phyloP scores from a whole-genome alignment of 306 rosid genomes.

The Aeschynomene evenia region DNA sequence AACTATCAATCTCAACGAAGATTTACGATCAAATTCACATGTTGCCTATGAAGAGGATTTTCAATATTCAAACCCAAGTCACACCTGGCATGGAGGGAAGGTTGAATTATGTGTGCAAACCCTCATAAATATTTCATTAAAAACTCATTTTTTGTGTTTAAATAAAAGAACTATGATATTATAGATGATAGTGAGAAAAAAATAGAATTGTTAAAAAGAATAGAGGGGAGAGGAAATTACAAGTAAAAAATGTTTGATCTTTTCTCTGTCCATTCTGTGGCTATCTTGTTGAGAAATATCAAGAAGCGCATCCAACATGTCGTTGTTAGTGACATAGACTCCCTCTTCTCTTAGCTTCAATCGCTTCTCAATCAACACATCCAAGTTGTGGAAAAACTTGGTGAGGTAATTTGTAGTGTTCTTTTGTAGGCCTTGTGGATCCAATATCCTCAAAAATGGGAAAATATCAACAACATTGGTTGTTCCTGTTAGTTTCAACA shows the following conservation, averaged over 20 bases:
- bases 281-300: constrained; percentile 31
- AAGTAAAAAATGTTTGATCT: constrained; percentile 32
- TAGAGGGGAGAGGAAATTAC: constrained; percentile 9
- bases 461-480: constrained; percentile 49
- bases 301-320: constrained; percentile 48
- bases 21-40: too few relatives aligned
- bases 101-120: too few relatives aligned
- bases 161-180: too few relatives aligned
- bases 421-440: constrained; percentile 40
- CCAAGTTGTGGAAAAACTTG: constrained; percentile 22
- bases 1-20: too few relatives aligned
- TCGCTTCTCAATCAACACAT: constrained; percentile 19
- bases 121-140: too few relatives aligned
- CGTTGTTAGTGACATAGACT: background rate
- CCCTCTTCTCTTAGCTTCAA: constrained; percentile 14
- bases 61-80: too few relatives aligned
- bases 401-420: background rate
- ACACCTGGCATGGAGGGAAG: too few relatives aligned
- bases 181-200: too few relatives aligned
- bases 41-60: too few relatives aligned
- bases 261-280: constrained; percentile 28
- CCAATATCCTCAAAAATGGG: constrained; percentile 36
- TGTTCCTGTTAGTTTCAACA: constrained; percentile 36
- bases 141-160: too few relatives aligned
- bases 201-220: background rate